phyloP scores from a whole-genome alignment of 2,329 filamentous ascomycete genomes.

The Aspergillus vadensis region DNA sequence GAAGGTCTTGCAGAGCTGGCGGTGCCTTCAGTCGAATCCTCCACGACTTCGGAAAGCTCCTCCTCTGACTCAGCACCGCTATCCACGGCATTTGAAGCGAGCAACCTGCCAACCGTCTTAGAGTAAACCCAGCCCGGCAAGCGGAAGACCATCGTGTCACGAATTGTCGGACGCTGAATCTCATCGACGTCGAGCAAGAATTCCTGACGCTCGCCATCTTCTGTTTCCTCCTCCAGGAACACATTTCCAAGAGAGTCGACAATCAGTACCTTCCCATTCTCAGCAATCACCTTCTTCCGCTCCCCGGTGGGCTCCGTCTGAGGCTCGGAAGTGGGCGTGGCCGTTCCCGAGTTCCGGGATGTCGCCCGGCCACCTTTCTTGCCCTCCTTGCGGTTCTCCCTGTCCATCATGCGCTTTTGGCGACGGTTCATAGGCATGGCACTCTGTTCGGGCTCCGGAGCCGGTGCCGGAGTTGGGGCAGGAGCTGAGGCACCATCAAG shows the following conservation, averaged over 20 bases:
- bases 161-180: conserved; percentile 73
- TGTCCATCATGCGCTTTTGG: conserved; percentile 86
- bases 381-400: conserved; percentile 70
- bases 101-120: conserved; percentile 38
- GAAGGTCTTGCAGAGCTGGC: conserved; percentile 29
- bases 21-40: conserved; percentile 25
- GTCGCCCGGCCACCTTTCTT: conserved; percentile 46
- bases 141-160: conserved; percentile 79
- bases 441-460: conserved; percentile 50
- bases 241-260: conserved; percentile 92
- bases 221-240: conserved; percentile 88
- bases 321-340: conserved; percentile 55
- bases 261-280: conserved; percentile 93
- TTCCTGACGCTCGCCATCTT: conserved; percentile 79
- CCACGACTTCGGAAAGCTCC: conserved; percentile 25
- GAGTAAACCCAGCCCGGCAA: conserved; percentile 74
- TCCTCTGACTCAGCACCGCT: conserved; percentile 16
- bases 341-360: conserved; percentile 46
- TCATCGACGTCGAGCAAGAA: conserved; percentile 88
- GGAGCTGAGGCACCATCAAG: conserved; percentile 49
- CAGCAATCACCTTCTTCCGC: conserved; percentile 83
- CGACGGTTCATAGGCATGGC: conserved; percentile 73
- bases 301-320: conserved; percentile 66
- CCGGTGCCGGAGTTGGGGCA: conserved; percentile 47
- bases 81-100: conserved; percentile 20